Base-by-base conservation (phyloP, 2,329 filamentous ascomycete species). In the Penicillium carneum region DNA sequence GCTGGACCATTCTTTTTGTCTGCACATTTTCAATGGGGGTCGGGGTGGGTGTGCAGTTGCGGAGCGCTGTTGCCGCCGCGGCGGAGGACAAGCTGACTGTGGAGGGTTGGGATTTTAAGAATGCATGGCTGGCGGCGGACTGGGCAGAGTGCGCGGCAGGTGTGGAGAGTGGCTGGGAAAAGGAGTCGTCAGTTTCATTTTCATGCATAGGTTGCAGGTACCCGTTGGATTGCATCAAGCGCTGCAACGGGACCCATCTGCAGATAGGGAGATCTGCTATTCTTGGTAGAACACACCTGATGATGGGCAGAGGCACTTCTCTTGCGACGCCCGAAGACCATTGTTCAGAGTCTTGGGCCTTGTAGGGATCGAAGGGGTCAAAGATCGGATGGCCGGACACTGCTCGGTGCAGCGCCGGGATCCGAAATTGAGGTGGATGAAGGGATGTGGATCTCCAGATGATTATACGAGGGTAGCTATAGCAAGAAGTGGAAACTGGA, bases 21-120 rank as follows among this genome's bases (percentile, higher is more conserved):
- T 96, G 90, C 46, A 96, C 87, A 72, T 92, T 87, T 75, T 87
- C 89, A 59, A 97, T 89, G 69, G 88, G 88, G 53, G 89, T 94
- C 23, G 92, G 93, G 2, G 90, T 88, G 53, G 88, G 88, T 10
- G 92, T 89, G 68, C 90, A 87, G 47, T 90, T 90, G 73, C 90
- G 88, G 61, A 98, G 84, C 48, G 93, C 93, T 31, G 93, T 88
- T 16, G 92, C 93, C 7, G 94, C 93, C 12, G 94, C 94, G 7
- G 93, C 91, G 38, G 90, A 89, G 42, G 93, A 96, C 45, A 97
- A 84, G 61, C 87, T 87, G 62, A 81, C 82, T 76, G 85, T 86
- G 69, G 88, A 85, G 69, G 85, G 78, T 76, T 86, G 84, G 72
- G 84, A 88, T 69, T 86, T 88, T 73, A 90, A 84, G 78, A 94